A percentile compares a stretch with the other conserved stretches of the same genome.
Evolutionary conservation across 1,284 basidiomycete genomes (phyloP).

Genomic region (Butyriboletus appendiculatus): DNA sequence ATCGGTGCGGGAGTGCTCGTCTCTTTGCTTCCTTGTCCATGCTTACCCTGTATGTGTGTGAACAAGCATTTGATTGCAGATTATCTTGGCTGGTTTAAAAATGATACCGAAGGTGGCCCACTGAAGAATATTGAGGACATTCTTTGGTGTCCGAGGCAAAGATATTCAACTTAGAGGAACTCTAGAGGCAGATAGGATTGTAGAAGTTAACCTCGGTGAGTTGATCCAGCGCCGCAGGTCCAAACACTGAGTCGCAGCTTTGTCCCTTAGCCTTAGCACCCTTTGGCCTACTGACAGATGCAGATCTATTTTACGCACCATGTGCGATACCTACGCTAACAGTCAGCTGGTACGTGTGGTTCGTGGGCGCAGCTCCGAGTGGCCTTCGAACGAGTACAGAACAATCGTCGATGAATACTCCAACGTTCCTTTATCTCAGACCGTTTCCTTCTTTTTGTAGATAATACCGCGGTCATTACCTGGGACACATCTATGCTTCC

Average conservation of each 20-base stretch:
- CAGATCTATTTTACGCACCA: neutral
- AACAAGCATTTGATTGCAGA: slow-evolving; percentile 88
- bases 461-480: too few relatives aligned
- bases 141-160: slow-evolving; percentile 73
- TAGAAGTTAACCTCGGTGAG: slow-evolving; percentile 39
- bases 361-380: too few relatives aligned
- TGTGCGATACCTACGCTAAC: slow-evolving; percentile 12
- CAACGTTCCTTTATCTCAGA: too few relatives aligned
- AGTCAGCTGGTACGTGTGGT: too few relatives aligned
- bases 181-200: slow-evolving; percentile 41
- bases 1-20: slow-evolving; percentile 71
- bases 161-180: slow-evolving; percentile 58
- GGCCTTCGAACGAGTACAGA: too few relatives aligned
- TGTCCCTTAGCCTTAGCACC: neutral
- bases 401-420: too few relatives aligned
- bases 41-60: neutral
- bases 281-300: neutral
- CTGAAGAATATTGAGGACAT: slow-evolving; percentile 82
- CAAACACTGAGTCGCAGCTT: neutral
- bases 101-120: slow-evolving; percentile 71
- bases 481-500: too few relatives aligned
- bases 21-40: neutral
- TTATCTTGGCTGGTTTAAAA: slow-evolving; percentile 92
- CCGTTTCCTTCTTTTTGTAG: too few relatives aligned
- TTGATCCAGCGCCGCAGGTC: neutral